phyloP scores from a whole-genome alignment of 495 filamentous ascomycete species.

The Talaromyces stipitatus region DNA sequence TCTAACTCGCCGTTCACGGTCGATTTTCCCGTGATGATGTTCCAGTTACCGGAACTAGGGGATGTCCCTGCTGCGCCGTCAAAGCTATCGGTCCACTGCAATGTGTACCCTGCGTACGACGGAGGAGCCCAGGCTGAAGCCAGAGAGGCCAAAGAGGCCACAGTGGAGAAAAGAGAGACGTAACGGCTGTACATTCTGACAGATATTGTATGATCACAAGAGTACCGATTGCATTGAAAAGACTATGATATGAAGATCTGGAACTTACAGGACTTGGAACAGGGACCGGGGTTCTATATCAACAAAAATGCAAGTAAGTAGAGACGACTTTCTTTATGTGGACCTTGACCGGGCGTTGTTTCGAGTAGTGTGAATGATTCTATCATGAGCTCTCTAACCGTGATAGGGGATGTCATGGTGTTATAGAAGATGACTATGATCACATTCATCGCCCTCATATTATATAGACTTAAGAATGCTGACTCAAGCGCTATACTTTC shows the following conservation, averaged over 20 bases:
- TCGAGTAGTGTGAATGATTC: neutral
- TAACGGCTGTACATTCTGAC: neutral
- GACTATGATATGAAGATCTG: neutral
- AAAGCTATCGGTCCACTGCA: slow-evolving; percentile 4
- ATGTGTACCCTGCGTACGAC: slow-evolving; percentile 3
- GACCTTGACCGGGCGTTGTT: too few species aligned
- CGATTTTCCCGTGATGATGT: slow-evolving; percentile 5
- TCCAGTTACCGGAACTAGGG: slow-evolving; percentile 3
- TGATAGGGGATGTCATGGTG: neutral
- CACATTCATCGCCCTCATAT: neutral
- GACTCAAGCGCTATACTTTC: too few species aligned
- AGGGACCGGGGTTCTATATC: neutral
- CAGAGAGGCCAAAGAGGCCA: slow-evolving; percentile 2
- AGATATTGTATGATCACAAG: neutral
- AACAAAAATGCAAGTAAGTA: neutral
- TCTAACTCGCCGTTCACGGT: slow-evolving; percentile 3
- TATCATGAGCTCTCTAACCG: neutral
- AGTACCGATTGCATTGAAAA: neutral
- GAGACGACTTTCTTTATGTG: too few species aligned
- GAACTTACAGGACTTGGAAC: neutral
- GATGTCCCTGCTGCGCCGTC: neutral
- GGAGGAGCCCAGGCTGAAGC: slow-evolving; percentile 6
- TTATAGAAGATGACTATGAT: neutral
- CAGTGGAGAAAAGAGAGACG: neutral
- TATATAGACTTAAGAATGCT: too few species aligned